Evolutionary conservation across 768 basidiomycete species (phyloP).

Genomic region (Phanerochaete sordida): DNA sequence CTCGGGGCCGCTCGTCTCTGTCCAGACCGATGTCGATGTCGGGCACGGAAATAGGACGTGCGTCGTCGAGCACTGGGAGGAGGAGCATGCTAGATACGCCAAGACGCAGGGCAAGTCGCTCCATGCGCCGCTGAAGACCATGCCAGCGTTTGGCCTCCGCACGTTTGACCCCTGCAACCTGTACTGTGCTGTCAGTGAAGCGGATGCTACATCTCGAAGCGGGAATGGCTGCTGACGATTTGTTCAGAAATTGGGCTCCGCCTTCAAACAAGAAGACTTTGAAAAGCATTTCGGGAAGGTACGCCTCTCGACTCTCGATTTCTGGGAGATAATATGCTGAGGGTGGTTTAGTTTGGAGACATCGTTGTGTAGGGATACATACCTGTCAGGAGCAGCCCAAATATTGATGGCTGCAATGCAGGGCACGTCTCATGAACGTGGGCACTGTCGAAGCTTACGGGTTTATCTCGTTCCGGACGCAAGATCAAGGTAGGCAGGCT

Average conservation of each 20-base stretch:
- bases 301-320: no score
- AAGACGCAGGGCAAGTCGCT: neutral
- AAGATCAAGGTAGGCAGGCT: neutral
- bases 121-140: neutral
- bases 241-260: neutral
- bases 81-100: constrained; percentile 6
- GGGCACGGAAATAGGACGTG: neutral
- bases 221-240: neutral
- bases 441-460: neutral
- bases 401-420: neutral
- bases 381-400: neutral
- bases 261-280: neutral
- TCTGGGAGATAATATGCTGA: neutral
- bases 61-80: constrained; percentile 9
- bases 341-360: neutral
- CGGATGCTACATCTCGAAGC: neutral
- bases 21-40: neutral
- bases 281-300: neutral
- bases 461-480: neutral
- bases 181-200: constrained; percentile 8
- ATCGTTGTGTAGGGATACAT: neutral
- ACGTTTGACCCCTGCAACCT: constrained; percentile 6
- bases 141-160: constrained; percentile 1
- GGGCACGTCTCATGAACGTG: neutral
- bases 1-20: constrained; percentile 5